These are phyloP conservation scores for Malbranchea zuffiana DNA, from an alignment of 2,329 filamentous ascomycete species.

Conservation along the genomic window DNA sequence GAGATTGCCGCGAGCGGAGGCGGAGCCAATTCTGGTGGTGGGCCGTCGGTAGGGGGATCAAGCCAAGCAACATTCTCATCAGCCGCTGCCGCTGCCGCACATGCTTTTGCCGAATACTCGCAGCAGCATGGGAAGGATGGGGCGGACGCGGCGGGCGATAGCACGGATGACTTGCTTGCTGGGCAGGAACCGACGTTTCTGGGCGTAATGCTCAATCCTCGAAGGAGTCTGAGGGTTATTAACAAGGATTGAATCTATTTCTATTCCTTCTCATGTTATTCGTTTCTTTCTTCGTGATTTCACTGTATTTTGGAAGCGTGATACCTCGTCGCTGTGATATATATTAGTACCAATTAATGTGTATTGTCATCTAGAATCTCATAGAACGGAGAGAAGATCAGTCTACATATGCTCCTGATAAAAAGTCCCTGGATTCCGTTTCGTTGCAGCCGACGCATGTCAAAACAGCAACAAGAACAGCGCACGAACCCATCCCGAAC, in stretches of 20 bases:
- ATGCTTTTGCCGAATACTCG: constrained; percentile 18
- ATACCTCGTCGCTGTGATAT: not conserved
- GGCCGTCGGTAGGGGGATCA: constrained; percentile 1
- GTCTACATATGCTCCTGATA: too few species aligned
- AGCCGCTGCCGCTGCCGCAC: constrained; percentile 8
- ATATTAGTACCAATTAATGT: too few species aligned
- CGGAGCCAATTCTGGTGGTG: too few species aligned
- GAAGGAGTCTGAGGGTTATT: constrained; percentile 57
- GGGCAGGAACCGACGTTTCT: constrained; percentile 61
- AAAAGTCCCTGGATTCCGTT: too few species aligned
- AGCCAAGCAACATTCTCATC: constrained; percentile 4
- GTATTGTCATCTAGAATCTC: too few species aligned
- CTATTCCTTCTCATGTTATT: not conserved
- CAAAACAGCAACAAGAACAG: too few species aligned
- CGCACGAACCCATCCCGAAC: too few species aligned
- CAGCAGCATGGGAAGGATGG: constrained; percentile 19
- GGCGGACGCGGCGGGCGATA: constrained; percentile 34
- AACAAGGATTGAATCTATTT: constrained; percentile 41
- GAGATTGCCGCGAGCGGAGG: constrained; percentile 15
- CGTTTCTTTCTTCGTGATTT: constrained; percentile 5
- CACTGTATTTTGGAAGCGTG: not conserved
- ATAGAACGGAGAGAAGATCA: too few species aligned
- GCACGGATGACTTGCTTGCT: constrained; percentile 47
- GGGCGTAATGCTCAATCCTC: constrained; percentile 56
- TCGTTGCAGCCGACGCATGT: too few species aligned